Evolutionary conservation across 768 basidiomycete species (phyloP), one percentile per base, ranked within the genome.

Genomic region (Fistulinella prunicolor): DNA sequence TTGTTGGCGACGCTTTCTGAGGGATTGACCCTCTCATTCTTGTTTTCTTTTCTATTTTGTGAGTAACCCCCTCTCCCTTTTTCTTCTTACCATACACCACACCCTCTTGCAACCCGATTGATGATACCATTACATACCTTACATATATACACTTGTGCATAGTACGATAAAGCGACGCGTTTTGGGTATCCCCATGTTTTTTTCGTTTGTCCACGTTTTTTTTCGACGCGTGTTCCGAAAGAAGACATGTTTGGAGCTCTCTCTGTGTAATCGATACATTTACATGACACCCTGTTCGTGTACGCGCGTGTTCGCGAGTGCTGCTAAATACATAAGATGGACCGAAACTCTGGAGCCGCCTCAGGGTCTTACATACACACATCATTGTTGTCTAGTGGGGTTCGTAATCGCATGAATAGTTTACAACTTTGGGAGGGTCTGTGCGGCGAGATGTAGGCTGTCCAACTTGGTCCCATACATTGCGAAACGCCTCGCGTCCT

Each of bases 401-500:
- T n/a, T n/a, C n/a, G n/a, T n/a, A n/a, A n/a, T n/a, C n/a, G n/a
- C n/a, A n/a, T n/a, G n/a, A n/a, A n/a, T n/a, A n/a, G n/a, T n/a
- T n/a, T n/a, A n/a, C n/a, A n/a, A n/a, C n/a, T n/a, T n/a, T n/a
- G n/a, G n/a, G n/a, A n/a, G n/a, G n/a, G n/a, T n/a, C n/a, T n/a
- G n/a, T n/a, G n/a, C n/a, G 35, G 17, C 5, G 13, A 29, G 44
- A 32, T 65, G 50, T 51, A 66, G 19, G 44, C 65, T 64, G n/a
- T 56, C 53, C 42, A 65, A 19, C 49, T 67, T 67, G 39, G 54
- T 52, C 5, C 14, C 51, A 42, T 63, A 65, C 64, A 63, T 67
- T 12, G 36, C 56, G 23, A 54, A 52, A n/a, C 57, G 58, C 45
- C 62, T 42, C 38, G 2, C 24, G 19, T 67, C 65, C 26, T 65